Evolutionary conservation across 495 filamentous ascomycete genomes (phyloP), one percentile per base, ranked within the genome.

Genomic region (Cladorrhinum samala): DNA sequence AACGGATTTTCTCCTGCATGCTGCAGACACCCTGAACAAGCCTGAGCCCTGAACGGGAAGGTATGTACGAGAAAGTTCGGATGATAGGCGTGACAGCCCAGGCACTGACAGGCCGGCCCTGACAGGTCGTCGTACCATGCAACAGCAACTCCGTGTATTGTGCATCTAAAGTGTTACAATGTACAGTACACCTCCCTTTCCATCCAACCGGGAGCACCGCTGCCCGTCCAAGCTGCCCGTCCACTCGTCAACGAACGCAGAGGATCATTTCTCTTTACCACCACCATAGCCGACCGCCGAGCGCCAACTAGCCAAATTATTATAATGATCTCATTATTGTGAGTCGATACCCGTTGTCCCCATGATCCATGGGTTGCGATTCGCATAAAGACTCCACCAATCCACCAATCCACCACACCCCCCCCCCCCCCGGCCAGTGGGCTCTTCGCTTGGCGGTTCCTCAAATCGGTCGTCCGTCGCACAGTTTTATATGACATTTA

Each of bases 301-400:
- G n/a, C n/a, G n/a, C n/a, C n/a, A n/a, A n/a, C n/a, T n/a, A n/a
- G n/a, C n/a, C n/a, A n/a, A n/a, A n/a, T n/a, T n/a, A n/a, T n/a
- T n/a, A n/a, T n/a, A n/a, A n/a, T n/a, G n/a, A n/a, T n/a, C n/a
- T n/a, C n/a, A n/a, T n/a, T n/a, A n/a, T n/a, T n/a, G n/a, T n/a
- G n/a, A n/a, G n/a, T n/a, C n/a, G n/a, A n/a, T n/a, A n/a, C n/a
- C n/a, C n/a, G n/a, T n/a, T n/a, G n/a, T n/a, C n/a, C n/a, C n/a
- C 27, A 33, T 33, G 27, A 33, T 33, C 27, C 27, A 33, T 33
- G 27, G 27, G 27, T 30, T 39, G 43, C 38, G 37, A 52, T 41
- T 57, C 24, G 46, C 56, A 58, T 58, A 48, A 55, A 52, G 43
- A 52, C 49, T 48, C 56, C 56, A 59, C 56, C 40, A 24, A 18